Conservation (phyloP, 1,284 basidiomycete species). For the Microbotryum silenes-acaulis region DNA sequence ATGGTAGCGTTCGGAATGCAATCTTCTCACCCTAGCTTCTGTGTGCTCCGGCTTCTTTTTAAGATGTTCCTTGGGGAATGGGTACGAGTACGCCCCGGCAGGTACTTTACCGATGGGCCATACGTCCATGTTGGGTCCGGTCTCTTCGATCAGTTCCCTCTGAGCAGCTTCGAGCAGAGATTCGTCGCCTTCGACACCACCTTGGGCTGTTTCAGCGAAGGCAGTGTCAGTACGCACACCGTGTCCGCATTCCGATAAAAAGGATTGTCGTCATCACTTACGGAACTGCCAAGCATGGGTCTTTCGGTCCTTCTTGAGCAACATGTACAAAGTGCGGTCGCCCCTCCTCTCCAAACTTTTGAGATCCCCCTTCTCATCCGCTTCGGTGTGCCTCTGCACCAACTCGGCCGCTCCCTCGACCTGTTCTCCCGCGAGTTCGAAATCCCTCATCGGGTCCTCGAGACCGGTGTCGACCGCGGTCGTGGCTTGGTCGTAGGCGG, state of each 20-base stretch:
- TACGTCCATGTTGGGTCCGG: slow-evolving; percentile 66
- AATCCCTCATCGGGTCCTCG: slow-evolving; percentile 48
- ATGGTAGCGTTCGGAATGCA: slow-evolving; percentile 10
- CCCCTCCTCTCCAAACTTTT: slow-evolving; percentile 72
- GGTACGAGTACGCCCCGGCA: slow-evolving; percentile 29
- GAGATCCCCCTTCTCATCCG: slow-evolving; percentile 56
- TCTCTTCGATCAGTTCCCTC: slow-evolving; percentile 56
- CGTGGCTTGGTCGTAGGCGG: slow-evolving; percentile 14
- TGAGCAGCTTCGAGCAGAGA: slow-evolving; percentile 62
- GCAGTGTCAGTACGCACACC: too few relatives aligned
- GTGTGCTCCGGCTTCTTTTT: slow-evolving; percentile 16
- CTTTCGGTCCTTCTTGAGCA: slow-evolving; percentile 54
- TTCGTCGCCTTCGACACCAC: slow-evolving; percentile 55
- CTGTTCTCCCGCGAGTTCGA: slow-evolving; percentile 42
- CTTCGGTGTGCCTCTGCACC: slow-evolving; percentile 46
- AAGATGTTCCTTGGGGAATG: slow-evolving; percentile 12
- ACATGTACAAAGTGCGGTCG: slow-evolving; percentile 75
- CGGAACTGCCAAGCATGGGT: slow-evolving; percentile 71
- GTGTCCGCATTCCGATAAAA: too few relatives aligned
- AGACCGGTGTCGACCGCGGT: slow-evolving; percentile 38
- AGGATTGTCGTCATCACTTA: slow-evolving; percentile 10
- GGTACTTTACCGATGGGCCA: slow-evolving; percentile 44
- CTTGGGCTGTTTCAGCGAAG: slow-evolving; percentile 42
- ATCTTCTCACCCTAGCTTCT: slow-evolving; percentile 21
- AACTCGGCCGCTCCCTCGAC: slow-evolving; percentile 52